phyloP scores from a whole-genome alignment of 257 asterid genomes.

The Solanum neorickii region DNA sequence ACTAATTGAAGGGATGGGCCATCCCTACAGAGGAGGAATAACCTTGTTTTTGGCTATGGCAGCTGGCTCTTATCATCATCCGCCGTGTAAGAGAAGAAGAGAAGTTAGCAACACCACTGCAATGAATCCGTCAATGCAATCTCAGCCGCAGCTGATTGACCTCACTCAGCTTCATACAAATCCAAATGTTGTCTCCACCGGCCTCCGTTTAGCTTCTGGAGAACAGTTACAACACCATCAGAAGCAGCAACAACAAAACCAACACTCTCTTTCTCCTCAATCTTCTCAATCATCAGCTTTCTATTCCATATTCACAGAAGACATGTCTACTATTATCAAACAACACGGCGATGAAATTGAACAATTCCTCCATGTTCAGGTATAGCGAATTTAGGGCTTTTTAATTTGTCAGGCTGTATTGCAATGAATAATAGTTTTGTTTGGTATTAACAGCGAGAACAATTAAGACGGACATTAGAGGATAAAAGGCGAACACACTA shows the following conservation, averaged over 20 bases:
- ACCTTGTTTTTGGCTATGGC: neutral
- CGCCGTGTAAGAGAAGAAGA: constrained; percentile 23
- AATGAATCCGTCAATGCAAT: constrained; percentile 6
- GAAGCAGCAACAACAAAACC: neutral
- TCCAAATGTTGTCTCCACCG: constrained; percentile 26
- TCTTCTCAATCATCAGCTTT: constrained; percentile 26
- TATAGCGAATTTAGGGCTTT: neutral
- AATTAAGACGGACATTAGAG: constrained; percentile 17
- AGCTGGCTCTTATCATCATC: constrained; percentile 12
- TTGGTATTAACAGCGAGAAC: constrained; percentile 15
- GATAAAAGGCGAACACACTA: constrained; percentile 26
- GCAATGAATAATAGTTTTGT: neutral
- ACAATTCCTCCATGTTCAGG: constrained; percentile 8
- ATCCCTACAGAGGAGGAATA: neutral
- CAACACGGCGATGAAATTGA: constrained; percentile 33
- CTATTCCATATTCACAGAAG: constrained; percentile 16
- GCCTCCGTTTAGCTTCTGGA: constrained; percentile 31
- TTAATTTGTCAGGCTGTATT: too few species aligned
- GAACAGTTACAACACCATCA: constrained; percentile 11
- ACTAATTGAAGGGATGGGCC: neutral
- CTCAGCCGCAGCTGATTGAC: constrained; percentile 16
- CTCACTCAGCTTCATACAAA: constrained; percentile 15
- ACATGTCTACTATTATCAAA: constrained; percentile 16
- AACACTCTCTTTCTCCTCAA: constrained; percentile 17
- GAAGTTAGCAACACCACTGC: neutral